Evolutionary conservation across 306 rosid genomes (phyloP), one percentile per base, ranked within the genome.

Genomic region (Macrotyloma uniflorum): DNA sequence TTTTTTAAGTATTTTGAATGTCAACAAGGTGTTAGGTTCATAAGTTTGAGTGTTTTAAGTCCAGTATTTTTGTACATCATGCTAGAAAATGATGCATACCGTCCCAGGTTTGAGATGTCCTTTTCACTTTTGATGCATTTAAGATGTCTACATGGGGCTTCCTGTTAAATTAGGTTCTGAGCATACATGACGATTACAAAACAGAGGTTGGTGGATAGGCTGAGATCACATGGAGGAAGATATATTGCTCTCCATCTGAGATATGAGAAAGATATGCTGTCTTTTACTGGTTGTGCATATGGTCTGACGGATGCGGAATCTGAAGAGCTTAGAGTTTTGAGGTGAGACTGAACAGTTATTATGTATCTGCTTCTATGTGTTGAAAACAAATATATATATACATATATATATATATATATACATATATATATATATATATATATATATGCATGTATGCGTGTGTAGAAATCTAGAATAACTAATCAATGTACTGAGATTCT

Each of bases 171-270:
- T 93, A 91, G 98, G 97, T 91, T 88, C 98, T 93, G 95, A 93
- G 95, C 91, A 90, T 88, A 89, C 96, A 81, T 91, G 91, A 80
- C 91, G 90, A 88, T 91, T 91, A 93, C 90, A 87, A 88, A 85
- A 87, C 98, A 93, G 98, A 93, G 88, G 88, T 89, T 93, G 97
- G 97, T 90, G 86, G 96, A 93, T 86, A 97, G 97, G 58, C 90
- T 93, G 83, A 90, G 90, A 85, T 81, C 92, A 79, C 90, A 68
- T 6, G 91, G 97, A 63, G 90, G 84, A 83, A 90, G 89, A 87
- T 93, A 93, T 80, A 93, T 93, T 72, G 94, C 97, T 72, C 98
- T 93, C 79, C 98, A 93, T 85, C 86, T 93, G 84, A 89, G 97
- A 89, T 93, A 88, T 72, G 98, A 93, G 89, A 91, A 91, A 86